Conservation (phyloP, 2,329 filamentous ascomycete genomes). For the Aspergillus caelatus region DNA sequence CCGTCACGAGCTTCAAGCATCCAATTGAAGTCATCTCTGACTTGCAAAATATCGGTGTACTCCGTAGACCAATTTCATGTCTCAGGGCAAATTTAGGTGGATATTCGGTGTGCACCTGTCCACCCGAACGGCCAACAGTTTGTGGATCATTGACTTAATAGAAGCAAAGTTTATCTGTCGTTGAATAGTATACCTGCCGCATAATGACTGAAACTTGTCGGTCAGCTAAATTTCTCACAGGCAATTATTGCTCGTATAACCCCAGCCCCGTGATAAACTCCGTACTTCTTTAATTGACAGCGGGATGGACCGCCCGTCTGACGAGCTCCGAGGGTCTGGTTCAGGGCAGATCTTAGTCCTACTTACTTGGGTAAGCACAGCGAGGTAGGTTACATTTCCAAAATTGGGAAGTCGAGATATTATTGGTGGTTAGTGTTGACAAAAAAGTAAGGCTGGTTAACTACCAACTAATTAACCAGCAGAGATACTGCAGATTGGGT, state of each 20-base stretch:
- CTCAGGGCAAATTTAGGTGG: conserved; percentile 4
- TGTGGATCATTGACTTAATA: neutral
- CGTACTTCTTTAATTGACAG: conserved; percentile 9
- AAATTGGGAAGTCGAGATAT: neutral
- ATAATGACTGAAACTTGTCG: neutral
- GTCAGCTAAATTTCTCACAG: neutral
- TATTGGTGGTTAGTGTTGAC: neutral
- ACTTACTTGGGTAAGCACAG: conserved; percentile 1
- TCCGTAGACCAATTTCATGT: conserved; percentile 10
- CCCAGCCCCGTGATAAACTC: neutral
- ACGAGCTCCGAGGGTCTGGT: conserved; percentile 14
- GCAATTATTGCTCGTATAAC: neutral
- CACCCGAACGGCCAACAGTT: neutral
- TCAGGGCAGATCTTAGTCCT: conserved; percentile 17
- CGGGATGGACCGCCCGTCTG: conserved; percentile 17
- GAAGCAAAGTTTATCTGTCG: too few species aligned
- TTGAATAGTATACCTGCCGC: neutral
- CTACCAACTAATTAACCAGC: too few species aligned
- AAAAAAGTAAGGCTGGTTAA: neutral
- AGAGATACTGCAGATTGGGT: neutral
- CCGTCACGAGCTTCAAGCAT: conserved; percentile 8
- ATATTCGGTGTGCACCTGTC: neutral
- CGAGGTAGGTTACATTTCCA: conserved; percentile 4
- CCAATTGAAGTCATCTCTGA: conserved; percentile 6
- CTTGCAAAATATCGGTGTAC: neutral